These are phyloP conservation scores for Ascochyta viciae-villosae DNA, from an alignment of 2,329 filamentous ascomycete species.

Conservation along the genomic window DNA sequence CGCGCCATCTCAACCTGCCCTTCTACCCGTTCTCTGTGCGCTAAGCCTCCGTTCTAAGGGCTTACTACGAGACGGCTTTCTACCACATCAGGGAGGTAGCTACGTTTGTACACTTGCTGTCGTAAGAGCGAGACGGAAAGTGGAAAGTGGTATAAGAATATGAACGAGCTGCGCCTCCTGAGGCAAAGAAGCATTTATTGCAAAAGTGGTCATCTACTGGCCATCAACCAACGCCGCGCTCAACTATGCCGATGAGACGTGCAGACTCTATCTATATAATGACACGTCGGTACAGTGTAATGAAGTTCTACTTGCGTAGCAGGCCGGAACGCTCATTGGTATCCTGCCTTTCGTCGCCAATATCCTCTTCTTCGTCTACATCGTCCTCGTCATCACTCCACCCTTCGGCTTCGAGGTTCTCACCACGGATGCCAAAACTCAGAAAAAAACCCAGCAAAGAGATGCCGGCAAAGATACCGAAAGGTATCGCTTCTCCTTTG, in stretches of 20 bases:
- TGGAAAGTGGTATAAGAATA: neutral
- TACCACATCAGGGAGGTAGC: neutral
- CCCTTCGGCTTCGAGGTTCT: conserved; percentile 64
- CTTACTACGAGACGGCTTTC: neutral
- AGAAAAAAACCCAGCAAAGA: conserved; percentile 80
- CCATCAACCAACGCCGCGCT: conserved; percentile 9
- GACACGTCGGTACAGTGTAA: neutral
- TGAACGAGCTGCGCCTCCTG: neutral
- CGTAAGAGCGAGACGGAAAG: neutral
- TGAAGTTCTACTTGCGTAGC: conserved; percentile 35
- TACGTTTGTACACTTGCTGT: neutral
- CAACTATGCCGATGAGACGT: conserved; percentile 5
- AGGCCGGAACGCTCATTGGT: conserved; percentile 40
- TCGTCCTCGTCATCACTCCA: conserved; percentile 53
- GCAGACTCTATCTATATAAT: conserved; percentile 11
- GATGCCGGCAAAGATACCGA: conserved; percentile 86
- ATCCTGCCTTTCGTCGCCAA: conserved; percentile 21
- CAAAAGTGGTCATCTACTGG: neutral
- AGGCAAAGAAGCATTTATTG: conserved; percentile 2
- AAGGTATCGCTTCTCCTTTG: conserved; percentile 85
- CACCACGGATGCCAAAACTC: conserved; percentile 77
- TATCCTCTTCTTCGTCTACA: conserved; percentile 37
- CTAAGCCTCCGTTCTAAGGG: neutral
- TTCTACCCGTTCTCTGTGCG: neutral
- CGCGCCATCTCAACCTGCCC: neutral